A percentile compares a stretch with the other conserved stretches of the same genome.
Evolutionary conservation across 352 stramenopile species (phyloP).

Genomic region (Aphanomyces stellatus): DNA sequence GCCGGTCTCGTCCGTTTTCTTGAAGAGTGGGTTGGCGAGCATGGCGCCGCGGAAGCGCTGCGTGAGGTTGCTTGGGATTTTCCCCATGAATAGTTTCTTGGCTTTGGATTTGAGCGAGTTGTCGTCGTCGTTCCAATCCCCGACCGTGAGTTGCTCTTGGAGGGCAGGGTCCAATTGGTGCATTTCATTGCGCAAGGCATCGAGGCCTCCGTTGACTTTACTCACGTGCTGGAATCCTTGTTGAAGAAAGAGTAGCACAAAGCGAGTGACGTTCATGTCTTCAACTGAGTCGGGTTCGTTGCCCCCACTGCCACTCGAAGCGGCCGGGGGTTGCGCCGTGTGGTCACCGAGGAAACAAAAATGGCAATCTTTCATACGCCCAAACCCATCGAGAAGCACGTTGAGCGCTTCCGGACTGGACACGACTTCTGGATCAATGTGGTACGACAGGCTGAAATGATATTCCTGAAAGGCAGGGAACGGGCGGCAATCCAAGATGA

Average conservation of each 20-base stretch:
- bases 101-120: slow-evolving; percentile 14
- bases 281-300: no score
- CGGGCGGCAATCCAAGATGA: slow-evolving; percentile 75
- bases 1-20: not conserved
- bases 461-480: slow-evolving; percentile 66
- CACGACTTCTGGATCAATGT: slow-evolving; percentile 76
- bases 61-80: slow-evolving; percentile 8
- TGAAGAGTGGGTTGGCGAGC: not conserved
- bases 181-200: slow-evolving; percentile 66
- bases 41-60: not conserved
- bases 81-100: slow-evolving; percentile 3
- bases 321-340: not conserved
- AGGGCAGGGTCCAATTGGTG: slow-evolving; percentile 46
- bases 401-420: slow-evolving; percentile 57
- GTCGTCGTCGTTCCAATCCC: slow-evolving; percentile 7
- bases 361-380: slow-evolving; percentile 81
- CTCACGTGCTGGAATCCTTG: slow-evolving; percentile 84
- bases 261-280: slow-evolving; percentile 62
- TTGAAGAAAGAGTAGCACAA: slow-evolving; percentile 81
- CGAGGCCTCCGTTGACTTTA: slow-evolving; percentile 70
- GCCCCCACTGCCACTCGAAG: not conserved
- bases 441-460: slow-evolving; percentile 77
- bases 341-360: slow-evolving; percentile 74
- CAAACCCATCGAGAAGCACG: slow-evolving; percentile 71
- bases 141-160: slow-evolving; percentile 67